phyloP scores from a whole-genome alignment of 495 filamentous ascomycete genomes.

The Penicillium coprophilum region DNA sequence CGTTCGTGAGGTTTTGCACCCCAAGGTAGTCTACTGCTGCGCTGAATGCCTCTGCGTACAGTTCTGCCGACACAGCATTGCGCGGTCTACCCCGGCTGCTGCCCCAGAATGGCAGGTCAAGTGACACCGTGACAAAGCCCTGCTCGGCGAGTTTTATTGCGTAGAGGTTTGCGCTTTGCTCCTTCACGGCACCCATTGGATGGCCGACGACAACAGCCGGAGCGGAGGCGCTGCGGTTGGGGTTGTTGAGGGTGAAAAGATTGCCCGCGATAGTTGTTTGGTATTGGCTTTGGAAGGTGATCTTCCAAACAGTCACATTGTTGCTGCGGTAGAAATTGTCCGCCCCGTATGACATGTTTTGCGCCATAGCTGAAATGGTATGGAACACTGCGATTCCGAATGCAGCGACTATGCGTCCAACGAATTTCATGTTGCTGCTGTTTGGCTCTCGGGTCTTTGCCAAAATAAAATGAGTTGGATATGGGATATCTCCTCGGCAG shows the following conservation, averaged over 20 bases:
- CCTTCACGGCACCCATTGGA: conserved; percentile 42
- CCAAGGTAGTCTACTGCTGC: conserved; percentile 42
- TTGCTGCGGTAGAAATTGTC: conserved; percentile 33
- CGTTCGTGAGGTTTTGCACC: conserved; percentile 20
- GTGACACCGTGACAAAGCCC: conserved; percentile 38
- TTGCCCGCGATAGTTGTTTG: conserved; percentile 23
- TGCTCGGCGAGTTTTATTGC: conserved; percentile 35
- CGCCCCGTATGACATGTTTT: conserved; percentile 33
- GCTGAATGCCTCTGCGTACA: conserved; percentile 40
- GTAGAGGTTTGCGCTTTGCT: conserved; percentile 41
- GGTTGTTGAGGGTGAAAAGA: conserved; percentile 22
- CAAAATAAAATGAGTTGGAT: too few relatives aligned
- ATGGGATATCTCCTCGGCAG: too few relatives aligned
- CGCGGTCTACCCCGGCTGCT: conserved; percentile 37
- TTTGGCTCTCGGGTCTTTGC: too few relatives aligned
- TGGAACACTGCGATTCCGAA: conserved; percentile 6
- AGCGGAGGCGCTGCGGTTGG: conserved; percentile 5
- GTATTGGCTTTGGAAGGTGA: conserved; percentile 27
- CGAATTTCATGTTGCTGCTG: too few relatives aligned
- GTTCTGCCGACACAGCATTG: conserved; percentile 34
- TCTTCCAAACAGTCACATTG: conserved; percentile 20
- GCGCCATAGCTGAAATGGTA: conserved; percentile 19
- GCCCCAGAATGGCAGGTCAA: conserved; percentile 41
- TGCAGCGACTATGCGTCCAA: conserved; percentile 14
- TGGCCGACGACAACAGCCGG: conserved; percentile 32